Evolutionary conservation across 116 monocot species (phyloP).

Genomic region (Posidonia oceanica): DNA sequence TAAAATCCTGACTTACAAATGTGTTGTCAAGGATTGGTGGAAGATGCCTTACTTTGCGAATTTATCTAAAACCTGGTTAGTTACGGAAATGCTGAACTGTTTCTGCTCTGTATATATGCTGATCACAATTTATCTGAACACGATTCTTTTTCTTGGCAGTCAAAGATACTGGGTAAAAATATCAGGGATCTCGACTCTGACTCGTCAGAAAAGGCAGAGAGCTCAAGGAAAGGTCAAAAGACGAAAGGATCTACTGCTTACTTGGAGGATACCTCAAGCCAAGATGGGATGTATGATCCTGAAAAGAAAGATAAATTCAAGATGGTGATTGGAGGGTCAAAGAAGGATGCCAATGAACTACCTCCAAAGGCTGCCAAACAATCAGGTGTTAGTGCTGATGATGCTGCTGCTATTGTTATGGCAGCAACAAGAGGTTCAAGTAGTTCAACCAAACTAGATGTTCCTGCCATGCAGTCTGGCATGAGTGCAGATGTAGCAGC

Average conservation of each 20-base stretch:
- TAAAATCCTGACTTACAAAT: too few relatives aligned
- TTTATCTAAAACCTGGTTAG: not conserved
- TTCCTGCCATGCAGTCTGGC: slow-evolving; percentile 15
- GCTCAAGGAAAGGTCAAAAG: slow-evolving; percentile 3
- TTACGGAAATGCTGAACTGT: not conserved
- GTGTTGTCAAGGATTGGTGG: not conserved
- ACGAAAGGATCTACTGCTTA: slow-evolving; percentile 13
- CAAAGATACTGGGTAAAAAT: slow-evolving; percentile 25
- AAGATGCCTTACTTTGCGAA: not conserved
- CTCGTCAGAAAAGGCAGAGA: slow-evolving; percentile 4
- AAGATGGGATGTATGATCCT: slow-evolving; percentile 29
- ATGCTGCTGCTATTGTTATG: slow-evolving; percentile 71
- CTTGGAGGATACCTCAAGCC: slow-evolving; percentile 12
- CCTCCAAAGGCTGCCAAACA: slow-evolving; percentile 15
- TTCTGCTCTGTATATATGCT: too few relatives aligned
- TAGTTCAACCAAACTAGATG: not conserved
- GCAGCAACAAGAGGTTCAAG: slow-evolving; percentile 45
- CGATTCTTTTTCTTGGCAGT: slow-evolving; percentile 22
- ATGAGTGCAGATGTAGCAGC: slow-evolving; percentile 65
- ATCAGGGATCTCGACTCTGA: slow-evolving; percentile 12
- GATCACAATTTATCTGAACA: not conserved
- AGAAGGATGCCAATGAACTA: slow-evolving; percentile 35
- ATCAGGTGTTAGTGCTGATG: slow-evolving; percentile 54
- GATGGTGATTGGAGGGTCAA: slow-evolving; percentile 52
- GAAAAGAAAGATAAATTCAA: slow-evolving; percentile 67